Evolutionary conservation across 1,284 basidiomycete genomes (phyloP), one percentile per base, ranked within the genome.

Genomic region (Trichosporon sp.): DNA sequence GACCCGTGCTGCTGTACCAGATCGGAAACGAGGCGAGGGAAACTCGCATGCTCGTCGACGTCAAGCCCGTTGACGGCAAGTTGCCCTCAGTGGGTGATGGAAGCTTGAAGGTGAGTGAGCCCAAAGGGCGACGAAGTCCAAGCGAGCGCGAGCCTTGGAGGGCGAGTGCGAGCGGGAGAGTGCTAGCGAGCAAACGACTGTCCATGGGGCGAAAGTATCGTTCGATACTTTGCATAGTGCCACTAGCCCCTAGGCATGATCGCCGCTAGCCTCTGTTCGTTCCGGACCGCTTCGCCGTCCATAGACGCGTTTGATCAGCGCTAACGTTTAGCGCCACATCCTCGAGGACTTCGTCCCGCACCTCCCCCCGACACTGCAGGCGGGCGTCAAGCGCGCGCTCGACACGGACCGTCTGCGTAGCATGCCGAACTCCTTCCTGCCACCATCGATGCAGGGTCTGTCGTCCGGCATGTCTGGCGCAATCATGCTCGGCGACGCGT

Each of bases 361-460:
- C 81, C 90, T 98, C 35, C 95, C 95, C 1, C 73, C 88, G 0
- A 81, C 88, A 1, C 86, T 96, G 10, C 91, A 91, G 61, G 76
- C 85, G 1, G 85, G 92, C 38, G 86, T 93, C 38, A 85, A 86
- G 70, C 84, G 81, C 35, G 91, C 92, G 0, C 85, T 96, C 37
- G 86, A 88, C 37, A 88, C 87, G 43, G 90, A 92, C 78, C 89
- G 93, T 31, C 85, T 96, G 31, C 89, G 94, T 11, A 90, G 91
- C 19, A 98, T 99, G 96, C 96, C 97, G 65, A 99, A 98, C 84
- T 92, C 92, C 0, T 98, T 94, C 87, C 88, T 99, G 2, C 94
- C 96, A 0, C 87, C 96, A 0, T 87, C 90, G 16, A 88, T 91
- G 79, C 97, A 98, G 81, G 93, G 92, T 11, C 75, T 77, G 4